Conservation (phyloP, 805 yeast genomes). For the Schwanniomyces occidentalis region DNA sequence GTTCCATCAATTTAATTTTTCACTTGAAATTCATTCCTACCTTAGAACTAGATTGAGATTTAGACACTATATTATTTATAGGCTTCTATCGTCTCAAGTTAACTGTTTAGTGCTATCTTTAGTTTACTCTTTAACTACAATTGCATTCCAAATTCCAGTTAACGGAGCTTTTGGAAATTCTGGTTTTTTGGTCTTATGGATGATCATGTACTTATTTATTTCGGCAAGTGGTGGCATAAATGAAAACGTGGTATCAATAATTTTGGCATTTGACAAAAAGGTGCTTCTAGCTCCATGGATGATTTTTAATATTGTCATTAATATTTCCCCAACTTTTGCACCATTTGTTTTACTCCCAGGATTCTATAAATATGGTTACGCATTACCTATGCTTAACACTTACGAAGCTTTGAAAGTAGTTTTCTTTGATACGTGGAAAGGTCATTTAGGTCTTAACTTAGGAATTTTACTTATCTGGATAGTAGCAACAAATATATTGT, state of each 20-base stretch:
- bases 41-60: constrained; percentile 21
- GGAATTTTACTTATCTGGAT: constrained; percentile 32
- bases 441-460: constrained; percentile 29
- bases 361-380: constrained; percentile 67
- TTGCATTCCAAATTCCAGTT: constrained; percentile 31
- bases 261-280: constrained; percentile 18
- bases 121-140: constrained; percentile 28
- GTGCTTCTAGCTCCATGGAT: constrained; percentile 29
- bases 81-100: constrained; percentile 29
- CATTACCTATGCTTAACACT: constrained; percentile 41
- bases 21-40: constrained; percentile 21
- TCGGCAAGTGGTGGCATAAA: constrained; percentile 28
- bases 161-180: constrained; percentile 26
- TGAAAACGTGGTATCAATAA: constrained; percentile 24
- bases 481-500: constrained; percentile 17
- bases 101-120: constrained; percentile 29
- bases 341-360: constrained; percentile 59
- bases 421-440: constrained; percentile 35
- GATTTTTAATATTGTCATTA: constrained; percentile 27
- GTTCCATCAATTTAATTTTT: constrained; percentile 36
- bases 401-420: constrained; percentile 33
- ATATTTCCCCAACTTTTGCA: constrained; percentile 36
- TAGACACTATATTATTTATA: constrained; percentile 25
- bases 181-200: constrained; percentile 36
- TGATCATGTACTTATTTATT: constrained; percentile 28